Conservation (phyloP, 2,329 filamentous ascomycete genomes). For the Colletotrichum limetticola region DNA sequence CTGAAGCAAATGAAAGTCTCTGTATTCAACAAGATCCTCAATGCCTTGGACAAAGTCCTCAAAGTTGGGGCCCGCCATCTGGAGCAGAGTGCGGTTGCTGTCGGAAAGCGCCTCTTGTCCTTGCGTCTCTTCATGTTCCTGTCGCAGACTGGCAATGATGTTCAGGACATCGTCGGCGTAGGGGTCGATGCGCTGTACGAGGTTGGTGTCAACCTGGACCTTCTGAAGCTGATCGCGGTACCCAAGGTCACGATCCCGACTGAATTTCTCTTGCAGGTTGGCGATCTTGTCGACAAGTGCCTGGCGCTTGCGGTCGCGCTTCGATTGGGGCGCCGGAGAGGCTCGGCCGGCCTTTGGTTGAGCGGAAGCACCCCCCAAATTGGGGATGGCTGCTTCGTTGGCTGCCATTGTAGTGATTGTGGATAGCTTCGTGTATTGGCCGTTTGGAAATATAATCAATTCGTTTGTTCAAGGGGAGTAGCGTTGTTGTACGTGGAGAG, state of each 20-base stretch:
- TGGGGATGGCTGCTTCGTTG: constrained; percentile 48
- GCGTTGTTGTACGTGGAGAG: background rate
- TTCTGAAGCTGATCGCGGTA: constrained; percentile 92
- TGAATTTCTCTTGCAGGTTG: constrained; percentile 80
- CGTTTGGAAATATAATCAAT: background rate
- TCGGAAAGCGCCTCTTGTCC: constrained; percentile 51
- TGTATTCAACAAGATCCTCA: constrained; percentile 87
- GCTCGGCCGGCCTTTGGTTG: constrained; percentile 46
- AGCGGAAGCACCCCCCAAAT: constrained; percentile 39
- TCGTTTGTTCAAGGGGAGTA: background rate
- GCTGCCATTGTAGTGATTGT: constrained; percentile 47
- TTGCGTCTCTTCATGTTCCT: constrained; percentile 61
- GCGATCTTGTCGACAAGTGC: constrained; percentile 83
- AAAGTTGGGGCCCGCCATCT: constrained; percentile 86
- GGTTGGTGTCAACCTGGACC: constrained; percentile 89
- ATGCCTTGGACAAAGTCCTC: constrained; percentile 86
- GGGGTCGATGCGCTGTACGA: constrained; percentile 86
- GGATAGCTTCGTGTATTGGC: constrained; percentile 8
- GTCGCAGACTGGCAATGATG: constrained; percentile 72
- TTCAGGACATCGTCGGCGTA: constrained; percentile 80
- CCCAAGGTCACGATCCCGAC: constrained; percentile 81
- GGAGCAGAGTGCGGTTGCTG: constrained; percentile 66
- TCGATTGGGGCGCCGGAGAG: constrained; percentile 68
- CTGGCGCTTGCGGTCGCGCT: constrained; percentile 90
- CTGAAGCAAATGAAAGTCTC: constrained; percentile 84